Percentiles rank a stretch among this genome's conserved stretches.
These are phyloP conservation scores for Penicillium samsonianum DNA, from an alignment of 495 filamentous ascomycete genomes.

Conservation along the genomic window DNA sequence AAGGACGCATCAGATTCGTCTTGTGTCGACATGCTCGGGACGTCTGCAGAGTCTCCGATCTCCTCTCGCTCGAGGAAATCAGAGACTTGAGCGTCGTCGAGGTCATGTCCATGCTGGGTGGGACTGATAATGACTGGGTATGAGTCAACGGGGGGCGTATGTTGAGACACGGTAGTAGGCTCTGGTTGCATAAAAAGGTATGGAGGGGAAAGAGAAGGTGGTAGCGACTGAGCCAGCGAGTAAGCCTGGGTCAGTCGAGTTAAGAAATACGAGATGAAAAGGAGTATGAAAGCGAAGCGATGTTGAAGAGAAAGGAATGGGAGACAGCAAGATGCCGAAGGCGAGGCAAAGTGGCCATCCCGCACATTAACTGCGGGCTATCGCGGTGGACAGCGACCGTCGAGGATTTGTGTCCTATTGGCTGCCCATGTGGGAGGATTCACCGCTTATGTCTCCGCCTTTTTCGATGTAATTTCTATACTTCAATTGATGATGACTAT, in stretches of 20 bases:
- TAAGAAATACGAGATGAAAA: constrained; percentile 13
- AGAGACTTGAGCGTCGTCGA: constrained; percentile 44
- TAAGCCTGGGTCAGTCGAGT: constrained; percentile 46
- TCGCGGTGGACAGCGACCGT: no score
- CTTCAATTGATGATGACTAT: no score
- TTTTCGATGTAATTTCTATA: no score
- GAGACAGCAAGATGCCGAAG: constrained; percentile 13
- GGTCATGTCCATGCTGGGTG: constrained; percentile 78
- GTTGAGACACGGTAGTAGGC: constrained; percentile 62
- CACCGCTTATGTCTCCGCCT: no score
- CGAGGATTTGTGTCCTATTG: no score
- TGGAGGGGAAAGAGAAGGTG: constrained; percentile 36
- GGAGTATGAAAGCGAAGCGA: constrained; percentile 8
- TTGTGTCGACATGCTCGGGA: constrained; percentile 23
- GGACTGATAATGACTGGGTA: constrained; percentile 39
- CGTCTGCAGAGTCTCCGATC: constrained; percentile 32
- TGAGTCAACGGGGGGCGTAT: constrained; percentile 46
- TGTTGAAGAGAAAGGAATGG: constrained; percentile 18
- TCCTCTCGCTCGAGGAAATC: constrained; percentile 30
- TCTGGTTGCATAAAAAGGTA: constrained; percentile 89
- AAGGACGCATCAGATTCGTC: constrained; percentile 38
- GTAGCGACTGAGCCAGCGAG: constrained; percentile 68
- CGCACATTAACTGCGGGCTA: constrained; percentile 12
- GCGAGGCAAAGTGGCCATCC: constrained; percentile 22
- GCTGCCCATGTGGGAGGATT: no score